Percentiles rank a stretch among this genome's conserved stretches.
These are phyloP conservation scores for Aspergillus carbonarius DNA, from an alignment of 2,329 filamentous ascomycete genomes.

Conservation along the genomic window DNA sequence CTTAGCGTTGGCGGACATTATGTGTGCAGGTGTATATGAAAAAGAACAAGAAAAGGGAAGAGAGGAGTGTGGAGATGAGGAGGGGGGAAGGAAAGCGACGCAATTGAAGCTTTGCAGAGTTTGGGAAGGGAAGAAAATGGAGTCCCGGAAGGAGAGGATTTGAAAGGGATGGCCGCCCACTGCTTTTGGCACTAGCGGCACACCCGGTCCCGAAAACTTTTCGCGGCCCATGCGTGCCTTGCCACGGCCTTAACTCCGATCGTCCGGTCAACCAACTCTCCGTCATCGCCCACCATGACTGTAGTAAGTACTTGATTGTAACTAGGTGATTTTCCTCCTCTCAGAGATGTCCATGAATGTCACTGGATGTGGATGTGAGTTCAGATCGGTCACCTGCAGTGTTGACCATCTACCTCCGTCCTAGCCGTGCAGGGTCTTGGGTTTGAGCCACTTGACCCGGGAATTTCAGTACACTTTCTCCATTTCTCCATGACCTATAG, in stretches of 20 bases:
- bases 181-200: slow-evolving; percentile 20
- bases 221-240: slow-evolving; percentile 29
- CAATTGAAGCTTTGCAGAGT: slow-evolving; percentile 21
- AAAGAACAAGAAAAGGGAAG: slow-evolving; percentile 13
- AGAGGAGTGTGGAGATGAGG: slow-evolving; percentile 15
- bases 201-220: slow-evolving; percentile 34
- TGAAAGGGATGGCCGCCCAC: slow-evolving; percentile 27
- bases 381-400: not conserved
- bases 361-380: not conserved
- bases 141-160: slow-evolving; percentile 20
- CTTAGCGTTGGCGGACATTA: slow-evolving; percentile 53
- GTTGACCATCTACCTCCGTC: not conserved
- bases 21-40: slow-evolving; percentile 22
- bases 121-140: slow-evolving; percentile 20
- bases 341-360: too few relatives aligned
- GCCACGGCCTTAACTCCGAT: slow-evolving; percentile 22
- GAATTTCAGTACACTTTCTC: too few relatives aligned
- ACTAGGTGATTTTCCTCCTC: too few relatives aligned
- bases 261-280: slow-evolving; percentile 16
- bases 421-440: not conserved
- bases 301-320: too few relatives aligned
- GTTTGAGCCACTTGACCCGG: not conserved
- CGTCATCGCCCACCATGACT: too few relatives aligned
- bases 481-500: too few relatives aligned
- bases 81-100: slow-evolving; percentile 14